Conservation (phyloP, 345 rosid species). For the Populus davidiana region DNA sequence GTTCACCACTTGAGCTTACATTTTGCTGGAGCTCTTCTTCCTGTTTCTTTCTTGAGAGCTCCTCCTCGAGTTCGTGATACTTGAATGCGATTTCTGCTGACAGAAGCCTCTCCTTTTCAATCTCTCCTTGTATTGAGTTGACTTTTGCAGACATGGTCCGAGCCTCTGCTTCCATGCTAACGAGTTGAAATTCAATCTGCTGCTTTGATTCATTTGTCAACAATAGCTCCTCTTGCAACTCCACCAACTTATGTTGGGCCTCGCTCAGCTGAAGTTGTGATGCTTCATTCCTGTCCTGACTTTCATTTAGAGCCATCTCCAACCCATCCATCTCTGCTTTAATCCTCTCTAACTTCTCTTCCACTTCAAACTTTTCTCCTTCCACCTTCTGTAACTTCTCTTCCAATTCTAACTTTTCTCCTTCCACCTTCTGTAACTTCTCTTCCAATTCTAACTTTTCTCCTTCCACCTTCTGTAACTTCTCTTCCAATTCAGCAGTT, state of each 20-base stretch:
- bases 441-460: conserved; percentile 27
- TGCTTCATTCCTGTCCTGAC: conserved; percentile 33
- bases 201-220: conserved; percentile 44
- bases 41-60: conserved; percentile 45
- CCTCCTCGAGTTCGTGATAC: conserved; percentile 65
- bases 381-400: conserved; percentile 22
- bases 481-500: conserved; percentile 37
- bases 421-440: conserved; percentile 15
- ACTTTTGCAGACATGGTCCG: conserved; percentile 46
- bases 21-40: conserved; percentile 46
- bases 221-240: conserved; percentile 44
- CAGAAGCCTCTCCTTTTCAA: conserved; percentile 49
- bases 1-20: conserved; percentile 35
- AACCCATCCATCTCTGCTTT: conserved; percentile 49
- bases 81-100: conserved; percentile 47
- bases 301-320: conserved; percentile 48
- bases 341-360: conserved; percentile 41
- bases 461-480: conserved; percentile 23
- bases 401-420: conserved; percentile 37
- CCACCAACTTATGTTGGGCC: conserved; percentile 44
- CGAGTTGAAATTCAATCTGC: conserved; percentile 53
- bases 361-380: conserved; percentile 32
- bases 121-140: conserved; percentile 52
- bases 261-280: conserved; percentile 46
- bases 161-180: conserved; percentile 47